Base-by-base conservation (phyloP, 139 green algal genomes). In the Chlorella sorokiniana region DNA sequence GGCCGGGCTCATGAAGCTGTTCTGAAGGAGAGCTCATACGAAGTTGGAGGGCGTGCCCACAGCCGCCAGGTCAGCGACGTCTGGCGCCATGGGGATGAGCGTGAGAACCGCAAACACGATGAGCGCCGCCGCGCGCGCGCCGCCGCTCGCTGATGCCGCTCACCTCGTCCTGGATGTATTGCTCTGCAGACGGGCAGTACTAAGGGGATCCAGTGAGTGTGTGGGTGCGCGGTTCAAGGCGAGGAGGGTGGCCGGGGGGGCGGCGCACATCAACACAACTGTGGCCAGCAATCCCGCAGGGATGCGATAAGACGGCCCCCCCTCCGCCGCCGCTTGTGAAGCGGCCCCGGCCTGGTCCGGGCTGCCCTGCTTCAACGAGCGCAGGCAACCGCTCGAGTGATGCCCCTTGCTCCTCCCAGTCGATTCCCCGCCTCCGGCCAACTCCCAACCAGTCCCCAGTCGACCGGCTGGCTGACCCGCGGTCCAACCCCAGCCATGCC, bases 111-210 rank as follows among this genome's bases (percentile, higher is more conserved):
- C 89, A 29, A 90, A 45, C 20, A 89, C 70, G 69, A 94, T 82
- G 9, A 88, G 83, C 18, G 85, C 84, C 6, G 76, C 83, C 4
- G 91, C 92, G 0, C 1, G 61, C 68, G 38, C 86, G 82, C 70
- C 90, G 83, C 22, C 37, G 31, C 20, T 86, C 81, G 14, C 73
- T 76, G 5, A 91, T 69, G 31, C 82, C 81, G 18, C 85, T 87
- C 33, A 95, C 91, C 33, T 84, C 90, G 56, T 96, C 91, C 85
- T 93, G 91, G 54, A 96, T 84, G 85, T 92, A 91, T 54, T 84
- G 83, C 89, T 96, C 93, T 8, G 89, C 33, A 68, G 23, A 69
- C 62, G 11, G n/a, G 74, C 11, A 41, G 29, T n/a, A 59, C 27
- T n/a, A n/a, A n/a, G n/a, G n/a, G n/a, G n/a, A n/a, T n/a, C n/a